These are phyloP conservation scores for Aureobasidium sp. DNA, from an alignment of 2,329 filamentous ascomycete genomes.

Conservation along the genomic window DNA sequence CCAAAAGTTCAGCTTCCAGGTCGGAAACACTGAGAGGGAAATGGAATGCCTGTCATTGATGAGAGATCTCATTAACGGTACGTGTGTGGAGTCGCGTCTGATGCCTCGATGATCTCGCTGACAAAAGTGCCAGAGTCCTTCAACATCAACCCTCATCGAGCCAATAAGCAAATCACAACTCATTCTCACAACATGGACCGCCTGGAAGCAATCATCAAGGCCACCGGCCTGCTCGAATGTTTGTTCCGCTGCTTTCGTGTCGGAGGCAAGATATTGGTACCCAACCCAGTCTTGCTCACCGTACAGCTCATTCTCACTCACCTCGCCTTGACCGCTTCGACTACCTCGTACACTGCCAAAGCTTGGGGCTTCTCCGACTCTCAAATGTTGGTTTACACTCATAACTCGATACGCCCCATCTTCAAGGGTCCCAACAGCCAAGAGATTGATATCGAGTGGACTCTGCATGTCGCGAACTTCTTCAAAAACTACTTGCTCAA, in stretches of 20 bases:
- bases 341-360: neutral
- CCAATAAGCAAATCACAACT: neutral
- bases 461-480: constrained; percentile 43
- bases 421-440: constrained; percentile 31
- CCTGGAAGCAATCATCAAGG: constrained; percentile 24
- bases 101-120: neutral
- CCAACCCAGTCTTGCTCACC: constrained; percentile 13
- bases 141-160: constrained; percentile 18
- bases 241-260: neutral
- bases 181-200: constrained; percentile 25
- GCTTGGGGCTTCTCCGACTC: constrained; percentile 33
- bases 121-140: constrained; percentile 24
- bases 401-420: constrained; percentile 27
- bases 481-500: constrained; percentile 43
- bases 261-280: neutral
- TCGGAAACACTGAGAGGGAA: constrained; percentile 23
- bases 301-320: constrained; percentile 25
- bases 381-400: constrained; percentile 37
- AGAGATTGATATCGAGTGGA: constrained; percentile 37
- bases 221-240: constrained; percentile 15
- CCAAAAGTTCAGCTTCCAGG: constrained; percentile 20
- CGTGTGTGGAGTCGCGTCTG: constrained; percentile 15
- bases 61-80: constrained; percentile 36
- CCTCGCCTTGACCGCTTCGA: constrained; percentile 2
- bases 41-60: constrained; percentile 29